Percentiles rank a stretch among this genome's conserved stretches.
Conservation (phyloP, 1,284 basidiomycete species). For the Moniliella sp. region DNA sequence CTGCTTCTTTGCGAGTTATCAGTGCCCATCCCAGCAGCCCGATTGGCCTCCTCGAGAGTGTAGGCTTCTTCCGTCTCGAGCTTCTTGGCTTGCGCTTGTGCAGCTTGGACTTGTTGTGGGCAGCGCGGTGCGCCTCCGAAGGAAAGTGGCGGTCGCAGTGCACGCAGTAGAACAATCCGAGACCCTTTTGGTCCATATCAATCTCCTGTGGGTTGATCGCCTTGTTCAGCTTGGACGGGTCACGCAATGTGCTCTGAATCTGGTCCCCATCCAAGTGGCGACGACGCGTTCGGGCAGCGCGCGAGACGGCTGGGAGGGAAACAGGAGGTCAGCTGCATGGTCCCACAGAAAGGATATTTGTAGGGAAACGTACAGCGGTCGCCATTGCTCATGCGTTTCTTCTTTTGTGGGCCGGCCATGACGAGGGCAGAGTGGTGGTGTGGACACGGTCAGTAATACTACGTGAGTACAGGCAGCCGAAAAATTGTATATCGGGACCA, state of each 20-base stretch:
- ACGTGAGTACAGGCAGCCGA: no score
- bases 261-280: conserved; percentile 29
- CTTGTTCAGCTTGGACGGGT: conserved; percentile 12
- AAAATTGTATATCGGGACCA: no score
- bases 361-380: no score
- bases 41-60: conserved; percentile 24
- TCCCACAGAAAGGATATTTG: no score
- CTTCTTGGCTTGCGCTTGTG: conserved; percentile 29
- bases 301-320: conserved; percentile 16
- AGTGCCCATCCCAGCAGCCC: conserved; percentile 23
- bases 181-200: conserved; percentile 29
- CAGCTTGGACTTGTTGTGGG: conserved; percentile 22
- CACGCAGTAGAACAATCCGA: conserved; percentile 32
- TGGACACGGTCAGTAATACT: no score
- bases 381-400: no score
- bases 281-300: conserved; percentile 26
- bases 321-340: no score
- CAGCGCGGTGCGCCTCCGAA: conserved; percentile 17
- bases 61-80: conserved; percentile 27
- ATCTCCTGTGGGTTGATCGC: conserved; percentile 21
- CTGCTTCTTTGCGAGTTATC: conserved; percentile 21
- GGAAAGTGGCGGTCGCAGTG: conserved; percentile 31
- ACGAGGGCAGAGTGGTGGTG: no score
- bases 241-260: conserved; percentile 21
- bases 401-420: no score